Percentiles rank a stretch among this genome's conserved stretches.
These are phyloP conservation scores for Multifurca ochricompacta DNA, from an alignment of 768 basidiomycete species.

Conservation along the genomic window DNA sequence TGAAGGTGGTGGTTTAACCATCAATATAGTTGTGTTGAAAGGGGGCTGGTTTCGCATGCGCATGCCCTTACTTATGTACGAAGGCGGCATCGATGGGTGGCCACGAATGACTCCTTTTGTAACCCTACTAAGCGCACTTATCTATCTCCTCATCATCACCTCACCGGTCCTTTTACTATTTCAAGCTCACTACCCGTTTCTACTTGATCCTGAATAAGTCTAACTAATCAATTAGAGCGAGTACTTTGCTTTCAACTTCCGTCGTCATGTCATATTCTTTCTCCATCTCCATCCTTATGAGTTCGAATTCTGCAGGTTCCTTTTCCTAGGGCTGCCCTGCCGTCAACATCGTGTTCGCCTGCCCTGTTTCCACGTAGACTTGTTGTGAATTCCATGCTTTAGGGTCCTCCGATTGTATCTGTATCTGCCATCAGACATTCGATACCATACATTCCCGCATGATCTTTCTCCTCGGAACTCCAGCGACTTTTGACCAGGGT, in stretches of 20 bases:
- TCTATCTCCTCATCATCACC: conserved; percentile 1
- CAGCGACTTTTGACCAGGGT: too few species aligned
- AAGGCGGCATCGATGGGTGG: conserved; percentile 17
- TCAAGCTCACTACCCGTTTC: conserved; percentile 15
- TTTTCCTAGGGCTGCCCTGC: neutral
- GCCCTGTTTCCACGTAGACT: conserved; percentile 37
- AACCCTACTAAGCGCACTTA: conserved; percentile 3
- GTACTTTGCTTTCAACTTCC: too few species aligned
- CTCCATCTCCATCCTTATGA: conserved; percentile 27
- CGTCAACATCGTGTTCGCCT: conserved; percentile 16
- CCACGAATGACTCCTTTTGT: conserved; percentile 17
- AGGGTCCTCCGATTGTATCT: conserved; percentile 42
- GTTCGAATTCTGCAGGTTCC: too few species aligned
- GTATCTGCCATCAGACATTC: conserved; percentile 39
- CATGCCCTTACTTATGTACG: conserved; percentile 16
- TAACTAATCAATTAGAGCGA: too few species aligned
- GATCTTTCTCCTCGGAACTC: too few species aligned
- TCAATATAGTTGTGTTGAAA: conserved; percentile 20
- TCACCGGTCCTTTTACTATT: neutral
- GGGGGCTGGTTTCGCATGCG: conserved; percentile 12
- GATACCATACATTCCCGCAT: too few species aligned
- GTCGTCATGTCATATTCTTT: too few species aligned
- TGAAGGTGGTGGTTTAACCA: conserved; percentile 22
- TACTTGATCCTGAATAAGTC: conserved; percentile 39
- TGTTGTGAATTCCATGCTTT: conserved; percentile 54